Evolutionary conservation across 805 yeast genomes (phyloP).

Genomic region (Wickerhamiella domercqiae): DNA sequence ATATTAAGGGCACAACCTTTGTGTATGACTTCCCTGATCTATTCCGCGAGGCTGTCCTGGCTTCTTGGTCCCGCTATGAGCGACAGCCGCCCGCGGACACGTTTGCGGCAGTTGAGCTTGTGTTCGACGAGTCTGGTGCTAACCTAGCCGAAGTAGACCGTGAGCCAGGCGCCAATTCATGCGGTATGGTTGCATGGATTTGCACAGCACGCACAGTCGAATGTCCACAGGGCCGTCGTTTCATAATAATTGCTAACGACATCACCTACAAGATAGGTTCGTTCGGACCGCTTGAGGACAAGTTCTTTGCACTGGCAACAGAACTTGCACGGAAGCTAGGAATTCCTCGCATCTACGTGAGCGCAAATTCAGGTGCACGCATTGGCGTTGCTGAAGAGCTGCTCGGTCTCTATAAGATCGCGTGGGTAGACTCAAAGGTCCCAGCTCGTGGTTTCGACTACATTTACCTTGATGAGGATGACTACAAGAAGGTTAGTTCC

Average conservation of each 20-base stretch:
- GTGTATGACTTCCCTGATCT: slow-evolving; percentile 98
- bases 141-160: slow-evolving; percentile 76
- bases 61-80: slow-evolving; percentile 63
- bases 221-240: slow-evolving; percentile 90
- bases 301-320: slow-evolving; percentile 81
- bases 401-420: slow-evolving; percentile 73
- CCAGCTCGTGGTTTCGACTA: slow-evolving; percentile 83
- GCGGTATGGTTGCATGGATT: slow-evolving; percentile 97
- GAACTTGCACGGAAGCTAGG: slow-evolving; percentile 82
- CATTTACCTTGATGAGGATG: slow-evolving; percentile 62
- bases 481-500: slow-evolving; percentile 33
- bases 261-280: slow-evolving; percentile 97
- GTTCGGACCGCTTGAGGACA: slow-evolving; percentile 93
- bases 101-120: slow-evolving; percentile 68
- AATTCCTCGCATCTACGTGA: slow-evolving; percentile 85
- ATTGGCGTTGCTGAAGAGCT: slow-evolving; percentile 96
- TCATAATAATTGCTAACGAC: slow-evolving; percentile 88
- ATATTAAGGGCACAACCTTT: slow-evolving; percentile 93
- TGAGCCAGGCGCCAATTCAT: slow-evolving; percentile 89
- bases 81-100: slow-evolving; percentile 45
- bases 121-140: slow-evolving; percentile 62
- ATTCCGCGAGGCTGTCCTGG: slow-evolving; percentile 78
- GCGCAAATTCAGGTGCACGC: slow-evolving; percentile 99
- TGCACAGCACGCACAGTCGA: slow-evolving; percentile 88
- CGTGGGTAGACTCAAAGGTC: slow-evolving; percentile 68